phyloP scores from a whole-genome alignment of 2,329 filamentous ascomycete genomes.

The Penicillium decumbens region DNA sequence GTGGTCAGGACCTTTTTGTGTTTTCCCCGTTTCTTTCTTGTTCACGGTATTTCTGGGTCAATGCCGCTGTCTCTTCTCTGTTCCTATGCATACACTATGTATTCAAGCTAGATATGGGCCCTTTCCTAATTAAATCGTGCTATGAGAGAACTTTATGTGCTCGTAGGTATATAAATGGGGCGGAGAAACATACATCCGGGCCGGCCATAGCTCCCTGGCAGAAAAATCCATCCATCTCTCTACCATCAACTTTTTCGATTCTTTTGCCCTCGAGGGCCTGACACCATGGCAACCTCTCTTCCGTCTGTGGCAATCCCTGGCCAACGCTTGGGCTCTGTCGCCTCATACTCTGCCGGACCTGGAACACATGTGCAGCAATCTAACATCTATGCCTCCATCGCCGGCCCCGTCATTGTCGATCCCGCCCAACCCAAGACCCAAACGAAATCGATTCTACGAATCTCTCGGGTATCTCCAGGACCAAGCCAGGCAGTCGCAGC shows the following conservation, averaged over 20 bases:
- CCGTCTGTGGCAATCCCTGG: conserved; percentile 69
- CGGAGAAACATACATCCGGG: conserved; percentile 14
- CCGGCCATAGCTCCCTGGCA: conserved; percentile 12
- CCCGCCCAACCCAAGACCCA: conserved; percentile 37
- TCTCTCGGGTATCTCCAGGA: conserved; percentile 21
- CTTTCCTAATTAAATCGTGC: conserved; percentile 20
- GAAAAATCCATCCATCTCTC: conserved; percentile 7
- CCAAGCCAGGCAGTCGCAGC: neutral
- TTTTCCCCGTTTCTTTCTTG: conserved; percentile 18
- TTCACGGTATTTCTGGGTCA: conserved; percentile 16
- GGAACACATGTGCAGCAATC: conserved; percentile 78
- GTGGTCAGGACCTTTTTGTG: conserved; percentile 23
- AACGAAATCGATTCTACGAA: conserved; percentile 40
- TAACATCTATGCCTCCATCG: conserved; percentile 74
- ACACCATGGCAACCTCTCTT: conserved; percentile 30
- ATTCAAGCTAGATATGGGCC: conserved; percentile 28
- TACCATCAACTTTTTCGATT: conserved; percentile 1
- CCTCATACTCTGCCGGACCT: conserved; percentile 66
- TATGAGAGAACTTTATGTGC: neutral
- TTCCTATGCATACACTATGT: conserved; percentile 29
- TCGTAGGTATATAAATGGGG: neutral
- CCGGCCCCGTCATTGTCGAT: conserved; percentile 62
- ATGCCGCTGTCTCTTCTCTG: conserved; percentile 18
- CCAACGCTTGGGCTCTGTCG: conserved; percentile 66
- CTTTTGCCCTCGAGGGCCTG: conserved; percentile 1